Conservation (phyloP, 23 red algal genomes). For the Chondrus crispus region DNA sequence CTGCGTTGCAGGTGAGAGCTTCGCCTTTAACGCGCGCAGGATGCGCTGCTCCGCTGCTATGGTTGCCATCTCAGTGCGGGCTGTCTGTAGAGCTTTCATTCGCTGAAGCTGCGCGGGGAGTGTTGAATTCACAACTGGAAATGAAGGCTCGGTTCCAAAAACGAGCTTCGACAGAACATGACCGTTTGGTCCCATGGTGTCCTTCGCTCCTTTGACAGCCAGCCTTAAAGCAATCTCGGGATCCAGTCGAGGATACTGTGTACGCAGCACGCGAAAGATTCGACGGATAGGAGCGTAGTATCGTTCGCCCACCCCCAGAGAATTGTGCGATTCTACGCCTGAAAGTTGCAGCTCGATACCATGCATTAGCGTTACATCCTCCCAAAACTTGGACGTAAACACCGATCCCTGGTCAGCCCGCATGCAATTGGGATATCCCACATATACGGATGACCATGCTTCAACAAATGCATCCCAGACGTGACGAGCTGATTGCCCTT, state of each 20-base stretch:
- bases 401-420: background rate
- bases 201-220: background rate
- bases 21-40: too few species aligned
- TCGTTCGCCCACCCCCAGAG: too few species aligned
- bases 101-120: too few species aligned
- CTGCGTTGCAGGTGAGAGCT: too few species aligned
- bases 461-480: background rate
- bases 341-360: background rate
- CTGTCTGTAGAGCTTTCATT: too few species aligned
- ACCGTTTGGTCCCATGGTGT: background rate
- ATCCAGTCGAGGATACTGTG: background rate
- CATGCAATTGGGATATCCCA: background rate
- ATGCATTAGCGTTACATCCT: background rate
- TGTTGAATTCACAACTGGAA: too few species aligned
- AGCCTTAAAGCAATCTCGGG: background rate
- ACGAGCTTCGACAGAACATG: background rate
- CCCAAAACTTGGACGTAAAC: background rate
- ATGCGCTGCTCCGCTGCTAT: too few species aligned
- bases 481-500: background rate
- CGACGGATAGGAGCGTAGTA: background rate
- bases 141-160: too few species aligned
- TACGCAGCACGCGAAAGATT: background rate
- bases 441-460: background rate
- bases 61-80: too few species aligned
- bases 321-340: background rate